Percentiles rank a stretch among this genome's conserved stretches.
Conservation (phyloP, 208 protist species). For the Naegleria gruberi region DNA sequence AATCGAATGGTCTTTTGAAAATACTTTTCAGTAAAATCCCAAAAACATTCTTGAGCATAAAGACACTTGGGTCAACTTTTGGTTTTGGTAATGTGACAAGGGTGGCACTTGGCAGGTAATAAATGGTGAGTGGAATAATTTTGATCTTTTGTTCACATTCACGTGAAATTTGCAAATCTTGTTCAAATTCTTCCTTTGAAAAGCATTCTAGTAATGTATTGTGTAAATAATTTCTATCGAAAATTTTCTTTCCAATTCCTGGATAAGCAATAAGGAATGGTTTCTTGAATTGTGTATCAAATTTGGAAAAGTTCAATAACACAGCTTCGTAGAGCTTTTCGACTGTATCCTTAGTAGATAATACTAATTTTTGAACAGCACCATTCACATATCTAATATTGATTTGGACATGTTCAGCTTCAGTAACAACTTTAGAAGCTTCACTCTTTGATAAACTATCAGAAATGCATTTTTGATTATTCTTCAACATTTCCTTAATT, state of each 20-base stretch:
- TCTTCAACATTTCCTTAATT: background rate
- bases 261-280: background rate
- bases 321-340: background rate
- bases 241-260: background rate
- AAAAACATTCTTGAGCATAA: too few relatives aligned
- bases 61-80: too few relatives aligned
- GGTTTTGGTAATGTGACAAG: too few relatives aligned
- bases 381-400: constrained; percentile 9
- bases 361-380: background rate
- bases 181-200: background rate
- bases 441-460: background rate
- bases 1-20: too few relatives aligned
- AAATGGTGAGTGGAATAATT: background rate
- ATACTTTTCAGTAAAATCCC: too few relatives aligned
- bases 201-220: background rate
- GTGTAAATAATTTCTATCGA: background rate
- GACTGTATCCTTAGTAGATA: background rate
- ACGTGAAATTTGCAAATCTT: background rate
- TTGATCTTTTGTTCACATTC: background rate
- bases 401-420: background rate
- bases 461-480: background rate
- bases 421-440: background rate
- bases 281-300: background rate
- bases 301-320: background rate
- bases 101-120: background rate